Conservation (phyloP, 2,329 filamentous ascomycete genomes). For the Curvularia hawaiiensis region DNA sequence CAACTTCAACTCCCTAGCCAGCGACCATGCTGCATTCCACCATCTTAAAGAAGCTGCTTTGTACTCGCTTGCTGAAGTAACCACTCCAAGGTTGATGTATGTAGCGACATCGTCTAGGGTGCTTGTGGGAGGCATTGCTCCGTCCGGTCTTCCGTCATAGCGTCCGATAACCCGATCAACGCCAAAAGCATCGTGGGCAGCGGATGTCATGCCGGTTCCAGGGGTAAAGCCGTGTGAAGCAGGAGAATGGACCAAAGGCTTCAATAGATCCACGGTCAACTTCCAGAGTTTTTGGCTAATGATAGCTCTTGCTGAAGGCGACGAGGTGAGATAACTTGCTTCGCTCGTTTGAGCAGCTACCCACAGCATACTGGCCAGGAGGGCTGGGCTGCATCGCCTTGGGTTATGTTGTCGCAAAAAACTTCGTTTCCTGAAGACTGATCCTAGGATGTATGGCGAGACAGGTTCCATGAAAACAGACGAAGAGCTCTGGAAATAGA, state of each 20-base stretch:
- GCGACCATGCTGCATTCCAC: conserved; percentile 93
- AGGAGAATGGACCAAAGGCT: conserved; percentile 82
- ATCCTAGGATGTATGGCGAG: conserved; percentile 87
- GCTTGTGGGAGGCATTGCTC: conserved; percentile 60
- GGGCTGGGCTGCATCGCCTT: conserved; percentile 78
- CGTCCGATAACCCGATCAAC: conserved; percentile 66
- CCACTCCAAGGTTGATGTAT: conserved; percentile 87
- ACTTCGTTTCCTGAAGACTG: conserved; percentile 85
- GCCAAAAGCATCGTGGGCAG: conserved; percentile 78
- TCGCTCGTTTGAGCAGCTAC: conserved; percentile 91
- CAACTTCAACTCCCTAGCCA: conserved; percentile 84
- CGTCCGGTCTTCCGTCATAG: conserved; percentile 52
- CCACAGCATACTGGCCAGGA: conserved; percentile 95
- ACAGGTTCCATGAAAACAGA: conserved; percentile 85
- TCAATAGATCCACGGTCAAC: conserved; percentile 80
- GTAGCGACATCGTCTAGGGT: conserved; percentile 87
- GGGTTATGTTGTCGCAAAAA: conserved; percentile 85
- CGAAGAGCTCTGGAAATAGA: conserved; percentile 89
- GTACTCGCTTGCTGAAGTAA: conserved; percentile 90
- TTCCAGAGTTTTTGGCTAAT: conserved; percentile 89
- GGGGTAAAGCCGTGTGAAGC: conserved; percentile 58
- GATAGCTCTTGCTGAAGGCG: conserved; percentile 78
- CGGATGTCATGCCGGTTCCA: conserved; percentile 68
- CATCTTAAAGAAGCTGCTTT: conserved; percentile 80
- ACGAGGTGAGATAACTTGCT: conserved; percentile 79